These are phyloP conservation scores for Ehretia macrophylla DNA, from an alignment of 257 asterid species.

Conservation along the genomic window DNA sequence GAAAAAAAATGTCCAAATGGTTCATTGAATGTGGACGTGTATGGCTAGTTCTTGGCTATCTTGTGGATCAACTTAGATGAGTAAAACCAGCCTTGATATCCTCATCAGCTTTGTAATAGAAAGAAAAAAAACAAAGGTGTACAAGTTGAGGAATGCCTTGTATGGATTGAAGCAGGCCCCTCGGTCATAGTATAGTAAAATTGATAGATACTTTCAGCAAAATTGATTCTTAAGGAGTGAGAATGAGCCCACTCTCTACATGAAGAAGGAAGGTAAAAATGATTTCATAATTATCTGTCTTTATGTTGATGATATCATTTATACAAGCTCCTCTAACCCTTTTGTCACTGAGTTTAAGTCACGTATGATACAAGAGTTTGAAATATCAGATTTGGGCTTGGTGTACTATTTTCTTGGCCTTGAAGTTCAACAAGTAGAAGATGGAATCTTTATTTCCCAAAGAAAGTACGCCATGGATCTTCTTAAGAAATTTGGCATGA, in stretches of 20 bases:
- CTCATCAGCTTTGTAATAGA: neutral
- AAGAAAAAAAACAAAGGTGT: neutral
- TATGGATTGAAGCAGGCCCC: slow-evolving; percentile 7
- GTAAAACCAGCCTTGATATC: too few relatives aligned
- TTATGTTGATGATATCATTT: slow-evolving; percentile 10
- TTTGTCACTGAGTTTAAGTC: neutral
- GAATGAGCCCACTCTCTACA: slow-evolving; percentile 3
- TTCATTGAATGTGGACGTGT: too few relatives aligned
- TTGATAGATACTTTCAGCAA: neutral
- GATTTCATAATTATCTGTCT: neutral
- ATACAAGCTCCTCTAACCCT: neutral
- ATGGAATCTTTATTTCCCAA: slow-evolving; percentile 8
- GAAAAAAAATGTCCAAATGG: too few relatives aligned
- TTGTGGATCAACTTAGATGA: too few relatives aligned
- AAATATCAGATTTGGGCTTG: neutral
- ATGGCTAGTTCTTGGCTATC: too few relatives aligned
- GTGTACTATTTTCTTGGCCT: slow-evolving; percentile 11
- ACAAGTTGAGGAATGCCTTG: neutral
- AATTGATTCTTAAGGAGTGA: slow-evolving; percentile 2
- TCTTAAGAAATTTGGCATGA: neutral
- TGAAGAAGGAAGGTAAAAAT: neutral
- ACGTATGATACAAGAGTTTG: neutral
- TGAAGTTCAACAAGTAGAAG: slow-evolving; percentile 3
- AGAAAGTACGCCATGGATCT: neutral
- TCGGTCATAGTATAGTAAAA: neutral